Base-by-base conservation (phyloP, 164 flowering plant species). In the Stephania yunnanensis region DNA sequence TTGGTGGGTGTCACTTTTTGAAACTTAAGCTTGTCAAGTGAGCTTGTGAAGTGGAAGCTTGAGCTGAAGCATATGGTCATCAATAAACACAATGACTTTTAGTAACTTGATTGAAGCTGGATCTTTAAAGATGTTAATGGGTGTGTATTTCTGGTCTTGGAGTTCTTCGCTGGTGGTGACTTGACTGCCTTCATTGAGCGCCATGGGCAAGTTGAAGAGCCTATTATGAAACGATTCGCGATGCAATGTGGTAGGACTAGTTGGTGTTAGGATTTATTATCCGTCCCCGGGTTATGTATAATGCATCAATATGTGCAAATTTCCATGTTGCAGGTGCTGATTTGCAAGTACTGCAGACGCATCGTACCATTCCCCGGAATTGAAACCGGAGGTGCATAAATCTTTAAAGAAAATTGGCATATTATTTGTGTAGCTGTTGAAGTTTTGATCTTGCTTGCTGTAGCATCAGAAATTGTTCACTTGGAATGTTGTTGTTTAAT, bases 331-430 rank as follows among this genome's bases (percentile, higher is more conserved):
- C 81, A 88, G 95, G 89, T 46, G 84, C 90, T 84, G 95, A 87
- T 70, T 78, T 89, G 66, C 74, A 84, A 78, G 81, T 91, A 53
- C 73, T 91, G 52, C 87, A 83, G n/a, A 46, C 78, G 17, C 85
- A 87, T 70, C 84, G 85, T 42, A 80, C 89, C 58, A 80, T 91
- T 53, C 92, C 89, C 69, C 85, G 93, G 25, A 92, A 79, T 79
- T 89, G 82, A 91, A 91, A 76, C 93, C 92, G 46, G 87, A 88
- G 91, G 95, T 91, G 83, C 36, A 76, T 30, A 63, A 15, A 30
- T 22, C 25, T 25, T 25, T 25, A 2, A 17, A 48, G 53, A 48
- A 48, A 15, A 58, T 17, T 58, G 17, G 44, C 6, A 69, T 69
- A 31, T 69, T 42, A 36, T 69, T 9, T 42, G n/a, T 50, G 17